Evolutionary conservation across 148 eudicot species (phyloP).

Genomic region (Salicornia ramosissima): DNA sequence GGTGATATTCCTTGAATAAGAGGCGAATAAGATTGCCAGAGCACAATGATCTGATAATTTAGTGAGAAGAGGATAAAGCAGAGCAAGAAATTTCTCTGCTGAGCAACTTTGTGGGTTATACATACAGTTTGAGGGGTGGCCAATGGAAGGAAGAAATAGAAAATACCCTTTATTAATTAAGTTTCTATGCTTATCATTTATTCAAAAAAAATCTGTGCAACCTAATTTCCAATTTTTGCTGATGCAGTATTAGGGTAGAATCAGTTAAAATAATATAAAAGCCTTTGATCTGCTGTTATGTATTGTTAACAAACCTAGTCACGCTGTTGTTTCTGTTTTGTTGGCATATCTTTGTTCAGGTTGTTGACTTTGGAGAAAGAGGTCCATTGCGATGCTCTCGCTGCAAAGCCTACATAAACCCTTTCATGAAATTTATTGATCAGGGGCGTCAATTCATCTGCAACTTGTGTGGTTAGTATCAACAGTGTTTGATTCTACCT

Average conservation of each 20-base stretch:
- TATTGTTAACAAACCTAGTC: neutral
- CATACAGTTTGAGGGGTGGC: neutral
- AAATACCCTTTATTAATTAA: too few relatives aligned
- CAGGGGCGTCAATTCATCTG: slow-evolving; percentile 94
- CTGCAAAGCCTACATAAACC: slow-evolving; percentile 97
- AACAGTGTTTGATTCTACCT: neutral
- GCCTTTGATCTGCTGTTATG: neutral
- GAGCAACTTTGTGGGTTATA: neutral
- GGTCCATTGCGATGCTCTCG: slow-evolving; percentile 99
- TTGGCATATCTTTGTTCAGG: slow-evolving; percentile 33
- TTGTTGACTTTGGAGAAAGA: slow-evolving; percentile 95
- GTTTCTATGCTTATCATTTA: neutral
- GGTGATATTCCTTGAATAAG: neutral
- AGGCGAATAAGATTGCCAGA: neutral
- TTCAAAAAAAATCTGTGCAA: too few relatives aligned
- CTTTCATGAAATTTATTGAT: slow-evolving; percentile 92
- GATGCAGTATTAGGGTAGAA: too few relatives aligned
- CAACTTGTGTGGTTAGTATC: slow-evolving; percentile 84
- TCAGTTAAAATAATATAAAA: neutral
- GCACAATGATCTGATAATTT: neutral
- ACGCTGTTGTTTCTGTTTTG: slow-evolving; percentile 7
- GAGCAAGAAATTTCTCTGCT: neutral
- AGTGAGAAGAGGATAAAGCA: neutral
- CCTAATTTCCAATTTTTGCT: too few relatives aligned
- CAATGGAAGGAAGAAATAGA: neutral